Evolutionary conservation across 768 basidiomycete species (phyloP), one percentile per base, ranked within the genome.

Genomic region (Leccinum obscurum): DNA sequence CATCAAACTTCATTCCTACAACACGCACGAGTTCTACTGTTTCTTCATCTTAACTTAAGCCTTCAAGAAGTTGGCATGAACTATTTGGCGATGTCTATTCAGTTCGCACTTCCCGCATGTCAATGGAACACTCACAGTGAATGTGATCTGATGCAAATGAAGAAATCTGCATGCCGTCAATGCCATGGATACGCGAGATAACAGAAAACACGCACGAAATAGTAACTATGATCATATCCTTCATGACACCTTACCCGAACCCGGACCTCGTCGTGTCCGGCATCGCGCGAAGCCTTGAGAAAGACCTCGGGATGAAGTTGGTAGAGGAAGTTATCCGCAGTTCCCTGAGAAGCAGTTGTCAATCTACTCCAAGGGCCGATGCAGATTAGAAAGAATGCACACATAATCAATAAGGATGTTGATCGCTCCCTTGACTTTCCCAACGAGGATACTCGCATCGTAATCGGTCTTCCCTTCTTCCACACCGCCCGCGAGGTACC

Each of bases 221-320:
- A 95, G 71, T 95, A 95, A 55, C 87, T 86, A 70, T 94, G 91
- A 68, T 95, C 93, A 69, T 95, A 96, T 28, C 86, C 92, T 54
- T 87, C 86, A 50, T 95, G 92, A 61, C 82, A 80, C 63, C 91
- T 81, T 22, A 97, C 90, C 49, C 84, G 78, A 7, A 98, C 91
- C 72, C 91, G 86, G 17, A 82, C 78, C 66, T 90, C 86, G 61
- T 86, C 84, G 66, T 89, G 83, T 4, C 91, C 90, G 6, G 85
- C 81, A 60, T 85, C 83, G 60, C 89, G 82, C 7, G 92, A 89
- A 0, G 90, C 92, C 66, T 85, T 83, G 59, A 90, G 73, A 71
- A 98, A 95, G 71, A 89, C 89, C 67, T 96, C 92, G 0, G 96
- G 97, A 55, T 93, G 83, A 14, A 99, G 84, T 72, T 98, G 95